Percentiles rank a stretch among this genome's conserved stretches.
These are phyloP conservation scores for Pichia nakasei DNA, from an alignment of 805 yeast genomes.

Conservation along the genomic window DNA sequence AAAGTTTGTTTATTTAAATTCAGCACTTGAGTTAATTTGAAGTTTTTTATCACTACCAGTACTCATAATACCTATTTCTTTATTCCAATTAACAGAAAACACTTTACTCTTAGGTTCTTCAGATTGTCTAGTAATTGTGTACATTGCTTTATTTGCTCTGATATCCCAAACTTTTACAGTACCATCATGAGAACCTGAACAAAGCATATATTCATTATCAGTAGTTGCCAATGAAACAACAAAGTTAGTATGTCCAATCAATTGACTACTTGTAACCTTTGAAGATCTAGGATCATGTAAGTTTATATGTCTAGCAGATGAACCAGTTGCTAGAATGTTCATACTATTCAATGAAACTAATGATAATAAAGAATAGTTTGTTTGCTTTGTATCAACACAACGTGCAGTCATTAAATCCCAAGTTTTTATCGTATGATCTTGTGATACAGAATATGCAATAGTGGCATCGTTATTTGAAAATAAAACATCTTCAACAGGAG, in stretches of 20 bases:
- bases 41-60: conserved; percentile 93
- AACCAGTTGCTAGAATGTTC: conserved; percentile 81
- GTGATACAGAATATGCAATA: conserved; percentile 89
- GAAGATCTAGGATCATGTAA: conserved; percentile 85
- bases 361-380: conserved; percentile 78
- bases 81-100: conserved; percentile 81
- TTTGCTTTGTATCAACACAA: conserved; percentile 79
- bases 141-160: conserved; percentile 73
- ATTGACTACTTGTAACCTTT: conserved; percentile 57
- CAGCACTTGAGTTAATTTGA: conserved; percentile 53
- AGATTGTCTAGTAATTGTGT: conserved; percentile 70
- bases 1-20: conserved; percentile 13
- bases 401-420: conserved; percentile 91
- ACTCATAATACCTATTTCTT: conserved; percentile 71
- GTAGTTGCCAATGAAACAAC: conserved; percentile 78
- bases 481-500: conserved; percentile 79
- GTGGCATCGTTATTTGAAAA: conserved; percentile 67
- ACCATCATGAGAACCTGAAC: conserved; percentile 92
- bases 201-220: conserved; percentile 68
- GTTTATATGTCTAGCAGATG: conserved; percentile 94
- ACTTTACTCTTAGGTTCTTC: conserved; percentile 53
- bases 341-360: conserved; percentile 57
- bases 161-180: conserved; percentile 94
- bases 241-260: conserved; percentile 85
- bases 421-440: conserved; percentile 89